Evolutionary conservation across 2,329 filamentous ascomycete species (phyloP), one percentile per base, ranked within the genome.

Genomic region (Cercospora canescens): DNA sequence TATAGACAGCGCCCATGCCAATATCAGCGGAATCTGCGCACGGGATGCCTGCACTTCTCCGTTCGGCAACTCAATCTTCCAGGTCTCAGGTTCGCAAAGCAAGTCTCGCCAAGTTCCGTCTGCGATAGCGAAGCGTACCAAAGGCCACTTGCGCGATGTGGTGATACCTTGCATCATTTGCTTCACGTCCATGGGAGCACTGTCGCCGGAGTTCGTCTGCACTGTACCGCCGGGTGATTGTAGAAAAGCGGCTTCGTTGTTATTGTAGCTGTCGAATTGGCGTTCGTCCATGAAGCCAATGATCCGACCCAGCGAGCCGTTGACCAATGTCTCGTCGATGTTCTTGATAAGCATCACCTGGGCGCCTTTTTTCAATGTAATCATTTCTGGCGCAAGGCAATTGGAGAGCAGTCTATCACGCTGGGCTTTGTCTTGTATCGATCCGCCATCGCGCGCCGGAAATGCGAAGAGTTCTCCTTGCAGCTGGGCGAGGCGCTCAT

Each of bases 341-440:
- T 99, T 99, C 79, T 99, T 99, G 84, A 99, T 97, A n/a, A 99
- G 83, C 95, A 99, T 99, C 52, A 99, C 96, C 76, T 99, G 96
- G 0, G 95, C 92, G 9, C 93, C 92, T 69, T 95, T 90, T 78
- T 97, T 98, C 32, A 99, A 81, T 35, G 91, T 88, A 21, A 99
- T 87, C 0, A 80, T 76, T 72, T 90, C 90, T 0, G 95, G 94
- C 0, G 95, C 94, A 91, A 99, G 97, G 87, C 96, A 96, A 75
- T 94, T 97, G 6, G 86, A 79, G 6, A 99, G 83, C 0, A 98
- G 79, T 75, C 89, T 94, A 54, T 96, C 93, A 34, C 92, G 89
- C 39, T 90, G 79, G 0, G 83, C 80, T 18, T 85, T 84, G 70
- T 97, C 92, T 37, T 79, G 79, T 28, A 90, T 86, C 0, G 84